Evolutionary conservation across 805 yeast species (phyloP), one percentile per base, ranked within the genome.

Genomic region (Nematodospora valgi): DNA sequence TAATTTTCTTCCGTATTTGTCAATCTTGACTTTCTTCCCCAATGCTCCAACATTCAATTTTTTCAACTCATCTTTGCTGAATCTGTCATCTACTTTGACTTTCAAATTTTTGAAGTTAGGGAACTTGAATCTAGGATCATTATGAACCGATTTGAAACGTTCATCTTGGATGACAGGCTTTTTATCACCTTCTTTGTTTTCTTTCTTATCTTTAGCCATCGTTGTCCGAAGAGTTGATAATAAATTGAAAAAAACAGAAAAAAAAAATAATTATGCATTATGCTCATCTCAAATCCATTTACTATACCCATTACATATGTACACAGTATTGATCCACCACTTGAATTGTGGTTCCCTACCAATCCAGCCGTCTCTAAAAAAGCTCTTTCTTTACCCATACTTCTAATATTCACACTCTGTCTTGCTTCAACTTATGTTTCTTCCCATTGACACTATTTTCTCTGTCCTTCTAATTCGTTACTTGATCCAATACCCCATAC

Each of bases 401-500:
- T 74, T 34, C 73, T 69, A 21, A 80, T 45, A 49, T 88, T 86
- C 2, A 88, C 74, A 19, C 75, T 69, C 48, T 82, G 83, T 34
- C 97, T 68, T 23, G 87, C 80, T 46, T 78, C 74, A 0, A 95
- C 95, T 53, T 87, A 96, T 32, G 78, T 68, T 51, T 82, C 83
- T 52, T 91, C 97, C 96, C 96, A 88, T 47, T 82, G 88, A 93
- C 95, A 84, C 40, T 74, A 74, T 48, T 74, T 76, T 30, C 72
- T 65, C 58, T 89, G 96, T 42, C 82, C 89, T 20, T 74, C 81
- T 30, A 88, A 61, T 45, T 86, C 95, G 40, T 80, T 76, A 7
- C 74, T 78, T 6, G 86, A 78, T 1, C 97, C 98, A 38, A 87
- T 74, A 0, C 98, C 98, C 89, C 93, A 85, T 0, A 88, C 95